Conservation (phyloP, 2,329 filamentous ascomycete species). For the Grosmannia penicillata region DNA sequence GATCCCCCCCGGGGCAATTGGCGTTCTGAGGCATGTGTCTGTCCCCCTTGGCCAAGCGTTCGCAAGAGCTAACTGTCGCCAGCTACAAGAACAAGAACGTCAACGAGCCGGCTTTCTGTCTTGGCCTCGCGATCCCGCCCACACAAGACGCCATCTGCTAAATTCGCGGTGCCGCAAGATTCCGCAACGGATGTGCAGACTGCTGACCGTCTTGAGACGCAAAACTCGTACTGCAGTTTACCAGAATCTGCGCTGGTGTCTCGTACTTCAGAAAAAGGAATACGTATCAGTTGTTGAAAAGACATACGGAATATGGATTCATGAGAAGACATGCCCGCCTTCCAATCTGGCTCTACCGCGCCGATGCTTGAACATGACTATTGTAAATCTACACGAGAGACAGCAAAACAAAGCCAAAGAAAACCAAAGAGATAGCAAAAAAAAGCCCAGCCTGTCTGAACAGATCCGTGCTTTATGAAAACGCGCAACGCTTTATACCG, state of each 20-base stretch:
- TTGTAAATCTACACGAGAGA: no score
- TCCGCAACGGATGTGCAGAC: no score
- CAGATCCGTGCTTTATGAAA: neutral
- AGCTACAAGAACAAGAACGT: slow-evolving; percentile 20
- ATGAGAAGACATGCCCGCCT: neutral
- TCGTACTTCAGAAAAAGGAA: no score
- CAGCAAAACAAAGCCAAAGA: neutral
- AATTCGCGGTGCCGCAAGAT: no score
- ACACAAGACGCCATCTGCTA: no score
- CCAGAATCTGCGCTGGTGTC: no score
- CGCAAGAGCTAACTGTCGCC: no score
- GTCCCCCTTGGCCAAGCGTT: no score
- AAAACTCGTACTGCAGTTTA: no score
- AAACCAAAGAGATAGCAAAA: neutral
- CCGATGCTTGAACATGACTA: no score
- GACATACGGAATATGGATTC: neutral
- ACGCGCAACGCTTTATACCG: neutral
- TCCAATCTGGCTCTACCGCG: neutral
- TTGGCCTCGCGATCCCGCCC: slow-evolving; percentile 25
- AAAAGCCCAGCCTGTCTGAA: neutral
- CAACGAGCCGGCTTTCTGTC: slow-evolving; percentile 22
- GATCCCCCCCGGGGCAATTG: slow-evolving; percentile 26
- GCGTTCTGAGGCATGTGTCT: slow-evolving; percentile 22
- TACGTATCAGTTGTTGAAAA: neutral
- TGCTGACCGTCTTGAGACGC: no score